Evolutionary conservation across 202 grass and related monocot species (phyloP).

Genomic region (Digitaria exilis): DNA sequence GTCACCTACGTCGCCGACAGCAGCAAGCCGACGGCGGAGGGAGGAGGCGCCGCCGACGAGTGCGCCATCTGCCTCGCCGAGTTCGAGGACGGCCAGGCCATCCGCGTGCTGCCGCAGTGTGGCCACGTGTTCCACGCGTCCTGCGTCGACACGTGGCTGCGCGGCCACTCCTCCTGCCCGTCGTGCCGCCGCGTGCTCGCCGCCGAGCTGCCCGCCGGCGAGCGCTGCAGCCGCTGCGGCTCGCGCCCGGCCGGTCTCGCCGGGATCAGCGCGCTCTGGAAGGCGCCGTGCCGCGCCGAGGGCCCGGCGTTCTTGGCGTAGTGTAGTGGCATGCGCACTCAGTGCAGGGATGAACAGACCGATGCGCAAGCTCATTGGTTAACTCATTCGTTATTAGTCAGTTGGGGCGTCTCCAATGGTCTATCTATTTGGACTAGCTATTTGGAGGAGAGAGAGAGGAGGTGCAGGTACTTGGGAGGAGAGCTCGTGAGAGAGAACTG

Average conservation of each 20-base stretch:
- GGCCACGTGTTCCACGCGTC: slow-evolving; percentile 70
- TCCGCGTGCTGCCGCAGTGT: slow-evolving; percentile 71
- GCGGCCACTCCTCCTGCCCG: slow-evolving; percentile 63
- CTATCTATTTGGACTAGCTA: no score
- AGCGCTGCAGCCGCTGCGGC: slow-evolving; percentile 43
- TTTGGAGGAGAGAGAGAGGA: no score
- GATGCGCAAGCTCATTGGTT: slow-evolving; percentile 18
- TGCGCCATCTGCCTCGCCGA: slow-evolving; percentile 73
- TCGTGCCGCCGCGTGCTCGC: slow-evolving; percentile 57
- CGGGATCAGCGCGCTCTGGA: slow-evolving; percentile 38
- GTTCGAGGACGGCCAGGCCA: slow-evolving; percentile 60
- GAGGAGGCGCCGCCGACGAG: slow-evolving; percentile 30
- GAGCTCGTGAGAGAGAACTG: no score
- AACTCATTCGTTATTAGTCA: not conserved
- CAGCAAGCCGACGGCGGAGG: not conserved
- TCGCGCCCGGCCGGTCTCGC: slow-evolving; percentile 29
- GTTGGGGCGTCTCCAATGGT: no score
- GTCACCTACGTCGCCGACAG: slow-evolving; percentile 50
- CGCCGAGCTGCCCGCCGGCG: slow-evolving; percentile 38
- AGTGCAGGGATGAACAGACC: slow-evolving; percentile 12
- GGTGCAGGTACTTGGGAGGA: no score
- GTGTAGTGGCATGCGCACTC: slow-evolving; percentile 46
- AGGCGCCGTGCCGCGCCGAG: slow-evolving; percentile 38
- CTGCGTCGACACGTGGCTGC: slow-evolving; percentile 86
- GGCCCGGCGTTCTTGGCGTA: slow-evolving; percentile 38